Evolutionary conservation across 2,329 filamentous ascomycete species (phyloP), one percentile per base, ranked within the genome.

Genomic region (Dothideomycetes sp.): DNA sequence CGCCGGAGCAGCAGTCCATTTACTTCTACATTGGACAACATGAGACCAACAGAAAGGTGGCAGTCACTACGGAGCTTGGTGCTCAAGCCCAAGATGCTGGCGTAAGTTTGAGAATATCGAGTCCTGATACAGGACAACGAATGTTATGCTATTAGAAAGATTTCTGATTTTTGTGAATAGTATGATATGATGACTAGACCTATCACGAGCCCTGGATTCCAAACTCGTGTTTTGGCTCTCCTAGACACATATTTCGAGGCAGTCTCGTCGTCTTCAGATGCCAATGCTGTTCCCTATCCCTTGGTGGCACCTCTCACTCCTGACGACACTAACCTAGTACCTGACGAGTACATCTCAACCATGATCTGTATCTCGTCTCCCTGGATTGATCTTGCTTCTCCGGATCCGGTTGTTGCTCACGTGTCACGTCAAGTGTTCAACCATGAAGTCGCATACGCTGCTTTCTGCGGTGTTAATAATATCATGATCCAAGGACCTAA

Each of bases 381-480:
- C 5, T 96, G 89, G 89, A 89, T 94, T 50, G 88, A 96, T 57
- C 67, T 96, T 10, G 82, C 80, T 53, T 94, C 88, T 2, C 65
- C 78, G 1, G 82, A 95, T 59, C 84, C 87, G 5, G 63, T 89
- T 47, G 80, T 96, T 47, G 79, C 86, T 6, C 84, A 84, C 58
- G 73, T 96, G 44, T 95, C 89, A 24, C 78, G 84, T 31, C 89
- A 95, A 63, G 83, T 94, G 5, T 69, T 98, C 48, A 87, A 87
- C 57, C 72, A 94, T 27, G 91, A 98, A 59, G 74, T 96, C 33
- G 84, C 86, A 34, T 98, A 95, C 64, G 91, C 93, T 48, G 88
- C 86, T 47, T 98, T 96, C 64, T 95, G 87, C 55, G 93, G 93
- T 24, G 74, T 91, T 33, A 78, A 80, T 42, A 93, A 83, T 61